Percentiles rank a stretch among this genome's conserved stretches.
Evolutionary conservation across 2,329 filamentous ascomycete genomes (phyloP).

Genomic region (Xylariaceae sp.): DNA sequence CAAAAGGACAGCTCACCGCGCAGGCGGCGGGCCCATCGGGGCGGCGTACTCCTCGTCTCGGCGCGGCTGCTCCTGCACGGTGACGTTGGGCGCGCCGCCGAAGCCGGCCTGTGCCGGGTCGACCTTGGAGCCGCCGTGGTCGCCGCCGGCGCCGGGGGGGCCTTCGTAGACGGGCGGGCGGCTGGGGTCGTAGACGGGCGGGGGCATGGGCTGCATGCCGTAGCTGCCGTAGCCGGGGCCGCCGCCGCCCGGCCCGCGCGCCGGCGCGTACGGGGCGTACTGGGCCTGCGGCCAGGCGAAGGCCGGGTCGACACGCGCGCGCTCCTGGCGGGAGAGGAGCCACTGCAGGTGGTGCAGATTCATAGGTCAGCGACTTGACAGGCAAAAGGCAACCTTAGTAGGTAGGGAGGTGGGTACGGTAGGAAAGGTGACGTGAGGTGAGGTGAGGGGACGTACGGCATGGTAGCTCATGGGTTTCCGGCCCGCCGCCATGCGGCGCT

Average conservation of each 20-base stretch:
- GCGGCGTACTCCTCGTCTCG: constrained; percentile 31
- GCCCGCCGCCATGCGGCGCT: constrained; percentile 57
- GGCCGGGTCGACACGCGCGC: constrained; percentile 39
- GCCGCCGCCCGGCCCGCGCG: constrained; percentile 14
- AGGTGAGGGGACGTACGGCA: constrained; percentile 41
- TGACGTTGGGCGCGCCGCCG: constrained; percentile 13
- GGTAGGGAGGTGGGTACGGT: neutral
- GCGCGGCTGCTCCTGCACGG: constrained; percentile 16
- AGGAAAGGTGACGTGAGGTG: constrained; percentile 1
- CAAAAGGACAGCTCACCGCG: too few species aligned
- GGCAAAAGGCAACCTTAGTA: neutral
- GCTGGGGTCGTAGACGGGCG: constrained; percentile 51
- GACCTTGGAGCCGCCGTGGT: constrained; percentile 43
- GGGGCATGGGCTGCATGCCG: constrained; percentile 47
- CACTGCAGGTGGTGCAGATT: too few species aligned
- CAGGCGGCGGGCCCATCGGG: constrained; percentile 42
- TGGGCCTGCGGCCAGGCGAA: constrained; percentile 37
- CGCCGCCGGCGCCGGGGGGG: constrained; percentile 23
- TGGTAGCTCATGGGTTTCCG: constrained; percentile 62
- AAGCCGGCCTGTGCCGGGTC: constrained; percentile 40
- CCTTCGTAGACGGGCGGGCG: constrained; percentile 49
- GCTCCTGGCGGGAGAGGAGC: constrained; percentile 40
- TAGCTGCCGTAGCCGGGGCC: constrained; percentile 22
- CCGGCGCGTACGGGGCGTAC: constrained; percentile 33
- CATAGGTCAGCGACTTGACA: neutral